Percentiles rank a stretch among this genome's conserved stretches.
phyloP scores from a whole-genome alignment of 1,284 basidiomycete genomes.

The Athelia psychrophila region DNA sequence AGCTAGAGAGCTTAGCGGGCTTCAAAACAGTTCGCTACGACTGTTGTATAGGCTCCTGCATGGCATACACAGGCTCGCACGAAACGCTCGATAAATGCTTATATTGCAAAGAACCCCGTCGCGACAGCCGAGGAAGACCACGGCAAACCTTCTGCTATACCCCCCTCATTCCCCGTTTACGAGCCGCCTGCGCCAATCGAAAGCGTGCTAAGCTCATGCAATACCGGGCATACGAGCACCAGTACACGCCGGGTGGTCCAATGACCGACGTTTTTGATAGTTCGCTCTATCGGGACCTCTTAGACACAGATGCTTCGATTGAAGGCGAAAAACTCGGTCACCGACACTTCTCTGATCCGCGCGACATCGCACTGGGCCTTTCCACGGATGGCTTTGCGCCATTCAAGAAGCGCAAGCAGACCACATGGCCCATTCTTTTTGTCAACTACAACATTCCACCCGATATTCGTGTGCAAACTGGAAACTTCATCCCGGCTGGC shows the following conservation, averaged over 20 bases:
- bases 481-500: slow-evolving; percentile 33
- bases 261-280: slow-evolving; percentile 32
- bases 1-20: slow-evolving; percentile 23
- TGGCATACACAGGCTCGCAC: slow-evolving; percentile 11
- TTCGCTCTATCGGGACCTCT: slow-evolving; percentile 20
- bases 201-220: slow-evolving; percentile 8
- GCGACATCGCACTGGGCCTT: slow-evolving; percentile 26
- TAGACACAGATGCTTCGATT: slow-evolving; percentile 9
- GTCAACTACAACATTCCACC: slow-evolving; percentile 33
- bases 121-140: slow-evolving; percentile 10
- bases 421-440: slow-evolving; percentile 39
- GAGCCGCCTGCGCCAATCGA: slow-evolving; percentile 13
- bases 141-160: slow-evolving; percentile 18
- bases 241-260: slow-evolving; percentile 6
- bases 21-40: slow-evolving; percentile 27
- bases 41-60: slow-evolving; percentile 25
- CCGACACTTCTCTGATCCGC: slow-evolving; percentile 18
- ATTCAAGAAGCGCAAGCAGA: slow-evolving; percentile 31
- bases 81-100: slow-evolving; percentile 8
- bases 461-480: slow-evolving; percentile 12
- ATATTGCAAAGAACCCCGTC: slow-evolving; percentile 18
- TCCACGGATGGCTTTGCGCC: slow-evolving; percentile 35
- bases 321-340: slow-evolving; percentile 12
- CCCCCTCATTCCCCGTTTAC: slow-evolving; percentile 21
- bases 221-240: slow-evolving; percentile 12